Percentiles rank a stretch among this genome's conserved stretches.
Evolutionary conservation across 257 asterid species (phyloP).

Genomic region (Salvia splendens): DNA sequence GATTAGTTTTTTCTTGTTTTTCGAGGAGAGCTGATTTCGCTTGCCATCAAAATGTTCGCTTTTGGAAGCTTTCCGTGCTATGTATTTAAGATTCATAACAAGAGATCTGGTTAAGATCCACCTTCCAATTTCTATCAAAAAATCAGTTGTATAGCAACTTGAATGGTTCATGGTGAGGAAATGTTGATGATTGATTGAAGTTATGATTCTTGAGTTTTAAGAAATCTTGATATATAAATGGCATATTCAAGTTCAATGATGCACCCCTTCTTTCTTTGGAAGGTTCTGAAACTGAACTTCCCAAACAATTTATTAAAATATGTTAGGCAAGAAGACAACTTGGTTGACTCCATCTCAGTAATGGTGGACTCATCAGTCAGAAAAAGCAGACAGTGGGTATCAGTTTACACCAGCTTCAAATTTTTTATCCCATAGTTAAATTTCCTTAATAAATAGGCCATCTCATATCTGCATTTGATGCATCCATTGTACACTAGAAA

Average conservation of each 20-base stretch:
- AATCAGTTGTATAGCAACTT: no score
- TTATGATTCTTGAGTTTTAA: background rate
- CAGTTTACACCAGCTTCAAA: conserved; percentile 25
- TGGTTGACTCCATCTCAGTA: conserved; percentile 33
- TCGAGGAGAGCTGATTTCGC: background rate
- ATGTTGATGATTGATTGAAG: background rate
- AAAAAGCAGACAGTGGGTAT: conserved; percentile 21
- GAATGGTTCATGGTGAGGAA: background rate
- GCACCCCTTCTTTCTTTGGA: conserved; percentile 2
- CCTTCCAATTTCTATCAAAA: background rate
- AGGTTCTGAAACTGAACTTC: background rate
- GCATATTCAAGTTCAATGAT: conserved; percentile 26
- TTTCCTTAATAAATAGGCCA: conserved; percentile 27
- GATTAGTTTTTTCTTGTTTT: background rate
- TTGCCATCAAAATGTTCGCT: background rate
- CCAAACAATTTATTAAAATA: background rate
- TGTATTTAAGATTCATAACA: background rate
- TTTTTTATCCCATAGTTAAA: background rate
- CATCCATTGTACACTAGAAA: conserved; percentile 15
- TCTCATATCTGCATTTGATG: background rate
- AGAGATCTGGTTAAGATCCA: background rate
- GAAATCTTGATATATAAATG: conserved; percentile 6
- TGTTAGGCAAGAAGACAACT: conserved; percentile 7
- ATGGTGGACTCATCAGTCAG: conserved; percentile 37
- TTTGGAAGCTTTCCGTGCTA: background rate